A percentile compares a stretch with the other conserved stretches of the same genome.
phyloP scores from a whole-genome alignment of 345 rosid species.

The Pistacia vera region DNA sequence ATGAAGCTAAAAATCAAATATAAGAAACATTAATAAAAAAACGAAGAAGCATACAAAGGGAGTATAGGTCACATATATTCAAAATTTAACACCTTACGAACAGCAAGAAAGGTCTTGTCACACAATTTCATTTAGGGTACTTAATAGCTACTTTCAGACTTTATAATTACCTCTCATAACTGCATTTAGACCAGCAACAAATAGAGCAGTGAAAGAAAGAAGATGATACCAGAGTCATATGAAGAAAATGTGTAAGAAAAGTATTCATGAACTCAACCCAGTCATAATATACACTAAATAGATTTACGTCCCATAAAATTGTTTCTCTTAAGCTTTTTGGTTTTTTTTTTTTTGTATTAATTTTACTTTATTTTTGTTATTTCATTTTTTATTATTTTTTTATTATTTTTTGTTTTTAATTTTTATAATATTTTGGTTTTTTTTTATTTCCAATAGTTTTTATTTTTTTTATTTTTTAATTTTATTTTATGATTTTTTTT shows the following conservation, averaged over 20 bases:
- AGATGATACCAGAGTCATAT: background rate
- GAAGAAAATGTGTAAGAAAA: background rate
- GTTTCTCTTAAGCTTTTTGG: background rate
- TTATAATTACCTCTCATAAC: background rate
- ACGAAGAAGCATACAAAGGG: background rate
- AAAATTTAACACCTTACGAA: background rate
- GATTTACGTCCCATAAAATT: background rate
- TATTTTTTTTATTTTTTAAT: no score
- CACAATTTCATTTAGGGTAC: background rate
- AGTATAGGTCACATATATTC: background rate
- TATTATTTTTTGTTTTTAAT: no score
- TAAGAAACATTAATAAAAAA: background rate
- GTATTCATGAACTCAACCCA: background rate
- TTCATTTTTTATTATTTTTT: no score
- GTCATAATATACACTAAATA: background rate
- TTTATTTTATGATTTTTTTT: no score
- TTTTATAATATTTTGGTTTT: no score
- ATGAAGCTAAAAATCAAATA: background rate
- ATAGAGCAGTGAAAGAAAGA: background rate
- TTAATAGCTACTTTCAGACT: background rate
- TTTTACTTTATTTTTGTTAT: no score
- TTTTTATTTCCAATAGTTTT: no score
- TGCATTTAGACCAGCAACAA: background rate
- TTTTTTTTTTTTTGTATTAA: no score
- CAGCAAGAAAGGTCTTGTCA: no score